Conservation (phyloP, 352 stramenopile species). For the Phytophthora tentaculata region DNA sequence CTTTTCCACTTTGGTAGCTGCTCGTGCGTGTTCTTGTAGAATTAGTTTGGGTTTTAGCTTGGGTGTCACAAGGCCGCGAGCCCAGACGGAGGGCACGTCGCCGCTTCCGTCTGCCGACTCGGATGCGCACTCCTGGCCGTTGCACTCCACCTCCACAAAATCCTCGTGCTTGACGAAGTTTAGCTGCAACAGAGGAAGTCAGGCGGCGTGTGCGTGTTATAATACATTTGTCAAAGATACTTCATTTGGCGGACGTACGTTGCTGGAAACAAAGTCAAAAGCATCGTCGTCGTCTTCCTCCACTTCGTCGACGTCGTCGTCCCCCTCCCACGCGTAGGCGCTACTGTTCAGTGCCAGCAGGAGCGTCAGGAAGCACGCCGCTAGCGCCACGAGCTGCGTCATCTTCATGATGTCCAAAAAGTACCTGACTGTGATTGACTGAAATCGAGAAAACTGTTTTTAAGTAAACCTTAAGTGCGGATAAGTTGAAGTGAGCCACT, state of each 20-base stretch:
- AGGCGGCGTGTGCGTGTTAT: not conserved
- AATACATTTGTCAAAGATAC: slow-evolving; percentile 1
- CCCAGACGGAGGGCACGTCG: slow-evolving; percentile 41
- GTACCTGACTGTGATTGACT: slow-evolving; percentile 10
- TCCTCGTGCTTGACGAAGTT: slow-evolving; percentile 33
- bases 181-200: slow-evolving; percentile 21
- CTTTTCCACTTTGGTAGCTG: slow-evolving; percentile 33
- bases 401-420: slow-evolving; percentile 30
- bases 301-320: slow-evolving; percentile 36
- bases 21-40: slow-evolving; percentile 45
- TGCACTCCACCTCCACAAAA: slow-evolving; percentile 45
- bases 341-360: slow-evolving; percentile 12
- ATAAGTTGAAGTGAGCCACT: too few relatives aligned
- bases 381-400: slow-evolving; percentile 22
- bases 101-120: slow-evolving; percentile 6
- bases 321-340: slow-evolving; percentile 21
- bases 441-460: not conserved
- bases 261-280: slow-evolving; percentile 47
- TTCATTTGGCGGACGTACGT: slow-evolving; percentile 33
- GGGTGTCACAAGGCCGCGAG: slow-evolving; percentile 59
- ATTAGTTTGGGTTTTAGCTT: slow-evolving; percentile 57
- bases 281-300: slow-evolving; percentile 40
- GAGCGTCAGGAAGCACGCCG: slow-evolving; percentile 23
- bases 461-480: not conserved
- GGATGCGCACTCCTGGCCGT: slow-evolving; percentile 39